phyloP scores from a whole-genome alignment of 2,329 filamentous ascomycete genomes.

The Aureobasidium musti region DNA sequence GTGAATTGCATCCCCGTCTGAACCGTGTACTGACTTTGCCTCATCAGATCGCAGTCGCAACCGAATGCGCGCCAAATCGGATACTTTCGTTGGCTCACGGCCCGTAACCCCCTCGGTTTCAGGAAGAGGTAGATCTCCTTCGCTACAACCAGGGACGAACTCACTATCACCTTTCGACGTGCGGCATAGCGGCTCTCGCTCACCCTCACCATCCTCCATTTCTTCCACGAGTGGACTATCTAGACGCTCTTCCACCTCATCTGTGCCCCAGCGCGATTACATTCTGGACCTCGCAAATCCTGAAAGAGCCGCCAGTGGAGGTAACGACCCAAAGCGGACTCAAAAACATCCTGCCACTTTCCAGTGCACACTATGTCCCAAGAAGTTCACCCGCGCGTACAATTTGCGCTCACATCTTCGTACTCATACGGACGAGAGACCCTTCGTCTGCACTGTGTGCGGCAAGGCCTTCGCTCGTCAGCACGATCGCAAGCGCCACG shows the following conservation, averaged over 20 bases:
- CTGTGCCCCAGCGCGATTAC: constrained; percentile 62
- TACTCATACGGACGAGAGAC: constrained; percentile 95
- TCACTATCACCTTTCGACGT: constrained; percentile 49
- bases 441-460: constrained; percentile 95
- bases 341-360: constrained; percentile 98
- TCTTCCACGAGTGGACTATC: constrained; percentile 51
- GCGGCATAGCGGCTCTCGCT: constrained; percentile 45
- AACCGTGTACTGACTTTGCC: constrained; percentile 37
- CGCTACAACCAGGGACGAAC: constrained; percentile 40
- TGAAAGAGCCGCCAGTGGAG: constrained; percentile 69
- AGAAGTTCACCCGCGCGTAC: constrained; percentile 94
- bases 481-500: constrained; percentile 95
- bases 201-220: constrained; percentile 49
- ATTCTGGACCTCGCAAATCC: constrained; percentile 92
- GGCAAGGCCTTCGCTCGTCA: constrained; percentile 97
- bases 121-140: constrained; percentile 42
- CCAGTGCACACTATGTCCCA: constrained; percentile 89
- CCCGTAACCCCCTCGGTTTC: constrained; percentile 46
- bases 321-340: constrained; percentile 70
- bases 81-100: constrained; percentile 57
- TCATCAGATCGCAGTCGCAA: constrained; percentile 49
- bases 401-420: constrained; percentile 93
- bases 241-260: constrained; percentile 55
- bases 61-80: constrained; percentile 61
- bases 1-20: constrained; percentile 52